Evolutionary conservation across 768 basidiomycete genomes (phyloP).

Genomic region (Leccinellum luteum): DNA sequence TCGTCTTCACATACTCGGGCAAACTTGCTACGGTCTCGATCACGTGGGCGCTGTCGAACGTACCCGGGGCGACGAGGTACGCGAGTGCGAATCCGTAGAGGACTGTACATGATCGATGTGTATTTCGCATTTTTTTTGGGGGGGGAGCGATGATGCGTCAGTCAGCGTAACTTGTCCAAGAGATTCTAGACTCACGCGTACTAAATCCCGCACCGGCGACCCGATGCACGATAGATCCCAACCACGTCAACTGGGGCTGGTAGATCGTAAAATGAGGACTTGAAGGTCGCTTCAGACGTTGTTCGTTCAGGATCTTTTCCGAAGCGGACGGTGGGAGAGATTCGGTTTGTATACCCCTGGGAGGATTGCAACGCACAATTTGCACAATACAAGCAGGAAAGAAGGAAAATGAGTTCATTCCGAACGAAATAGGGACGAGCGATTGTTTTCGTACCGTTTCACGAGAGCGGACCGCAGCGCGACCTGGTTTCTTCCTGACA

Average conservation of each 20-base stretch:
- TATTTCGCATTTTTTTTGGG: background rate
- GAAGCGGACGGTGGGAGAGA: slow-evolving; percentile 60
- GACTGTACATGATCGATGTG: slow-evolving; percentile 40
- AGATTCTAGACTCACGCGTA: slow-evolving; percentile 30
- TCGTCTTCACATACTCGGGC: slow-evolving; percentile 74
- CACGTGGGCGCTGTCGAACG: slow-evolving; percentile 76
- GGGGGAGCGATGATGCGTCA: background rate
- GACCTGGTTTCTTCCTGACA: slow-evolving; percentile 43
- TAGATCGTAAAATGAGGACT: slow-evolving; percentile 98
- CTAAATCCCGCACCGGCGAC: slow-evolving; percentile 80
- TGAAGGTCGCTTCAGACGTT: slow-evolving; percentile 84
- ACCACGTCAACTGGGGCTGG: slow-evolving; percentile 90
- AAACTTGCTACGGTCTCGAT: slow-evolving; percentile 67
- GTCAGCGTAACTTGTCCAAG: background rate
- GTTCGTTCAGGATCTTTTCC: slow-evolving; percentile 73
- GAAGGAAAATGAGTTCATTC: background rate
- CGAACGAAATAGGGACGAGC: background rate
- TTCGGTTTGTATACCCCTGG: slow-evolving; percentile 60
- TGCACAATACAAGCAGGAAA: background rate
- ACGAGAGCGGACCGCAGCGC: slow-evolving; percentile 28
- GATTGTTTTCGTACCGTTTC: slow-evolving; percentile 38
- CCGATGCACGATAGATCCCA: slow-evolving; percentile 84
- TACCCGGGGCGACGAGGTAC: slow-evolving; percentile 79
- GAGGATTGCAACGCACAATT: background rate
- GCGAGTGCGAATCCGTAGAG: slow-evolving; percentile 86